Base-by-base conservation (phyloP, 441 rosid species). In the Arabidopsis hybrid region DNA sequence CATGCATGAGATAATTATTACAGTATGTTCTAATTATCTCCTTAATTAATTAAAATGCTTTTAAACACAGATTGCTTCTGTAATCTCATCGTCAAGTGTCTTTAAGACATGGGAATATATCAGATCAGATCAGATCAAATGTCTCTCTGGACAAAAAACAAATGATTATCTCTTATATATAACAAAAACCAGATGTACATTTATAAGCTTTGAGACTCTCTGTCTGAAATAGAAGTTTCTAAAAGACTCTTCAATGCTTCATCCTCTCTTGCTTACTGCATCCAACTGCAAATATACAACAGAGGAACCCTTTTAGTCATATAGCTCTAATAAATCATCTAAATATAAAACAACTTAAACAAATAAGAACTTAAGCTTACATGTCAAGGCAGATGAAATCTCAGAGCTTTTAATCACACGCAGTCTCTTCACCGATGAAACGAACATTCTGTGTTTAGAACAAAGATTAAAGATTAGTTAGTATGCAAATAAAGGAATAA, bases 341-440 rank as follows among this genome's bases (percentile, higher is more conserved):
- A 61, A 60, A 47, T 7, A 60, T 13, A 60, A 26, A 26, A 26
- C 13, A 46, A 76, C 18, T 40, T 8, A 50, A 62, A 43, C 40
- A 62, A 0, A 43, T 45, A n/a, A 43, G 32, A 62, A 21, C 52
- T 29, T 29, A 13, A 29, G 67, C 91, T 87, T 72, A 89, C 97
- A 70, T 82, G 81, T 82, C 43, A 88, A 55, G 0, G 86, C 81
- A 38, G 93, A 71, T 21, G 76, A 84, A 47, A 91, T 83, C 59
- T 85, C 93, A 13, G 91, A 85, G 81, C 86, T 89, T 83, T 89
- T 92, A 83, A 91, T 69, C 60, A 86, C 91, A 5, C 93, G 92
- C 70, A 92, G 81, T 80, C 98, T 87, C 85, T 86, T 92, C 80
- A 86, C 96, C 0, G 85, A 85, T 5, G 90, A 85, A 26, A 85